Conservation (phyloP, 306 rosid species). For the Vicia faba region DNA sequence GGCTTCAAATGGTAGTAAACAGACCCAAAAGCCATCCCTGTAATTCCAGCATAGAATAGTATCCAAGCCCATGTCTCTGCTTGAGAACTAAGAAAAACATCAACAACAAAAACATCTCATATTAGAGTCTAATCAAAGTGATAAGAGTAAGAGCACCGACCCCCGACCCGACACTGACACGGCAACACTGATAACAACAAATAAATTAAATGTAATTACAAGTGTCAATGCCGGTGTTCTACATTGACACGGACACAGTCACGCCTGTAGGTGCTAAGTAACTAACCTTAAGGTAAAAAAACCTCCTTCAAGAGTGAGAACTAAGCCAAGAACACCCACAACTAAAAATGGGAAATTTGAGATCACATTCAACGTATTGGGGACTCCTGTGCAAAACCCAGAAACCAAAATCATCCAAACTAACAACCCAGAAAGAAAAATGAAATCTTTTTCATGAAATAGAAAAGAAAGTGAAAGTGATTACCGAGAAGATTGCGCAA, state of each 20-base stretch:
- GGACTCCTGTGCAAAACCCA: constrained; percentile 62
- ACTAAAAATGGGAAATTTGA: constrained; percentile 73
- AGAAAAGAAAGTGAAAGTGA: not conserved
- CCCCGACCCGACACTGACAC: too few relatives aligned
- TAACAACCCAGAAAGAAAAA: constrained; percentile 23
- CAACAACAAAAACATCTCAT: not conserved
- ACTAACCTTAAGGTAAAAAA: constrained; percentile 55
- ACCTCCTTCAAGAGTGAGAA: constrained; percentile 54
- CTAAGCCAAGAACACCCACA: constrained; percentile 70
- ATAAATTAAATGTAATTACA: too few relatives aligned
- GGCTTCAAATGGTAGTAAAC: constrained; percentile 71
- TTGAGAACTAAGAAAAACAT: constrained; percentile 39
- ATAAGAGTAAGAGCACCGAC: not conserved
- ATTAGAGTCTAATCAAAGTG: constrained; percentile 1
- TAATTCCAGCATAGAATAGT: constrained; percentile 54
- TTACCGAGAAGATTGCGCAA: constrained; percentile 68
- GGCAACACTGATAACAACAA: too few relatives aligned
- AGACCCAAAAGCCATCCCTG: constrained; percentile 66
- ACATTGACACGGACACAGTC: too few relatives aligned
- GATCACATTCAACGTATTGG: constrained; percentile 69
- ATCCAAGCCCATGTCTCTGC: constrained; percentile 61
- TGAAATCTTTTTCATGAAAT: not conserved
- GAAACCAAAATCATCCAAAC: constrained; percentile 24
- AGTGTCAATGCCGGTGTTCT: too few relatives aligned
- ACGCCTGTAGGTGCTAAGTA: too few relatives aligned